These are phyloP conservation scores for Eremochloa ophiuroides DNA, from an alignment of 176 grass and related monocot genomes.

Conservation along the genomic window DNA sequence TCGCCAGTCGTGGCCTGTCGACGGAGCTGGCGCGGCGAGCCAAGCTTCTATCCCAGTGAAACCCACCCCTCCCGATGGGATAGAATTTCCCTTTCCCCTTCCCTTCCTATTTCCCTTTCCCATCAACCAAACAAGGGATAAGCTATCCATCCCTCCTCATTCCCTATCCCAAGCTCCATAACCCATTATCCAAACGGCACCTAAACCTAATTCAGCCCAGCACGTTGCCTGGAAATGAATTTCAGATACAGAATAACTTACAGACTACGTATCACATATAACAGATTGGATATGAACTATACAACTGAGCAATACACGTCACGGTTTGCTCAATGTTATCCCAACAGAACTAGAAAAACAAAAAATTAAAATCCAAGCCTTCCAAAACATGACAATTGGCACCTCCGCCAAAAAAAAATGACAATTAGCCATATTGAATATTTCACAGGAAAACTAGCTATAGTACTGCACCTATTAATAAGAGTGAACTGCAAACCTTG, in stretches of 20 bases:
- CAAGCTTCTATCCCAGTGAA: too few relatives aligned
- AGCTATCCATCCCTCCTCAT: too few relatives aligned
- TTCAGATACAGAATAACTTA: neutral
- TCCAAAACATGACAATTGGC: constrained; percentile 6
- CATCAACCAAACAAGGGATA: too few relatives aligned
- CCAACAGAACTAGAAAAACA: neutral
- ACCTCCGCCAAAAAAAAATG: neutral
- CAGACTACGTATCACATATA: neutral
- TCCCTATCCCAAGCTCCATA: too few relatives aligned
- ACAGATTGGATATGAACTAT: neutral
- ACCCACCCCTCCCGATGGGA: too few relatives aligned
- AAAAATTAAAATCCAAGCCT: neutral
- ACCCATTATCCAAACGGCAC: too few relatives aligned
- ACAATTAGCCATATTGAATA: neutral
- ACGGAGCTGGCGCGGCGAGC: too few relatives aligned
- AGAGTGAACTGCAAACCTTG: constrained; percentile 61
- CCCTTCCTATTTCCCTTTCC: too few relatives aligned
- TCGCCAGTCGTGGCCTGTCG: too few relatives aligned
- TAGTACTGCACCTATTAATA: neutral
- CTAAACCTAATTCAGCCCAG: neutral
- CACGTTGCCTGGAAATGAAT: neutral
- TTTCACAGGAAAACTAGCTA: constrained; percentile 22
- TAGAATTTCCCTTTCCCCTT: too few relatives aligned
- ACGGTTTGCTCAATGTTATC: neutral
- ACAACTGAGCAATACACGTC: neutral